These are phyloP conservation scores for Gnaphalium uliginosum DNA, from an alignment of 129 eudicot species.

Conservation along the genomic window DNA sequence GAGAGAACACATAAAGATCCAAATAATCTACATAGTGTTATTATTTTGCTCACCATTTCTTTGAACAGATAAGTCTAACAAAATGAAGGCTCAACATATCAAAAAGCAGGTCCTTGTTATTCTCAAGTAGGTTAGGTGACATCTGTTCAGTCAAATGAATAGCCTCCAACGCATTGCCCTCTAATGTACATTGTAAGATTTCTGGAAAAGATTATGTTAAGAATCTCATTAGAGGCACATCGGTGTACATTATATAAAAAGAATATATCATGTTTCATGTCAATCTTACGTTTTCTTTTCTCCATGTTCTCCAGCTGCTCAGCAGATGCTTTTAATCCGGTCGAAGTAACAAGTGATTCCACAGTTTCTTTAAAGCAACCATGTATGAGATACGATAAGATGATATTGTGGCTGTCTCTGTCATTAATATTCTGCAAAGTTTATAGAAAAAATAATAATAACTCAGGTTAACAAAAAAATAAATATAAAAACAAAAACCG, in stretches of 20 bases:
- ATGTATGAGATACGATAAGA: slow-evolving; percentile 84
- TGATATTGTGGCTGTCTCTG: slow-evolving; percentile 66
- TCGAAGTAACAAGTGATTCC: slow-evolving; percentile 61
- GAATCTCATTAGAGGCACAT: slow-evolving; percentile 9
- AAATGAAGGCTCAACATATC: slow-evolving; percentile 93
- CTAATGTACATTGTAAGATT: slow-evolving; percentile 59
- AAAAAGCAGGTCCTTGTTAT: slow-evolving; percentile 71
- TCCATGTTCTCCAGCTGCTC: slow-evolving; percentile 71
- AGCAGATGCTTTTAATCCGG: slow-evolving; percentile 59
- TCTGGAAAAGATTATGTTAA: slow-evolving; percentile 52
- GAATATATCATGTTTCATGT: not conserved
- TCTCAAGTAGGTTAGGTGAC: slow-evolving; percentile 65
- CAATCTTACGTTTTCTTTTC: slow-evolving; percentile 68
- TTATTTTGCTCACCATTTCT: slow-evolving; percentile 58
- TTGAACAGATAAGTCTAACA: slow-evolving; percentile 73
- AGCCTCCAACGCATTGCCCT: slow-evolving; percentile 78
- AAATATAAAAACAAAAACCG: not conserved
- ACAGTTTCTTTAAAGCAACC: slow-evolving; percentile 82
- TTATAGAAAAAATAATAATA: not conserved
- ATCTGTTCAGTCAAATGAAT: slow-evolving; percentile 71
- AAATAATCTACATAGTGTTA: not conserved
- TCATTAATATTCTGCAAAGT: slow-evolving; percentile 56
- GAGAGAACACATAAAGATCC: slow-evolving; percentile 13
- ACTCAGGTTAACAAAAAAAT: not conserved
- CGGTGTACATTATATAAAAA: not conserved